A percentile compares a stretch with the other conserved stretches of the same genome.
Evolutionary conservation across 164 flowering plant species (phyloP).

Genomic region (Chloranthus sessilifolius): DNA sequence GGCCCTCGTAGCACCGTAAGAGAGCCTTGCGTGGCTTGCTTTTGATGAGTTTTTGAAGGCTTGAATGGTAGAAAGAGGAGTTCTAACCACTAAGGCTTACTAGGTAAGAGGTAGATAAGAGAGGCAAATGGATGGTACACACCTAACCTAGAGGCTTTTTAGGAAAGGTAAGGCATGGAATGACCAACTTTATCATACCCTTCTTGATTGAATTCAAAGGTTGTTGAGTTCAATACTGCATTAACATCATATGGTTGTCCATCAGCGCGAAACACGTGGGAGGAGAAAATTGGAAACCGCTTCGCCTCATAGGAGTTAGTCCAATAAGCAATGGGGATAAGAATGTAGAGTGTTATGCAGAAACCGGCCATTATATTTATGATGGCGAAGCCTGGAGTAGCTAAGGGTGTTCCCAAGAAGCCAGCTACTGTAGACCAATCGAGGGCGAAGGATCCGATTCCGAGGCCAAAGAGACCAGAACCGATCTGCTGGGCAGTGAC

Average conservation of each 20-base stretch:
- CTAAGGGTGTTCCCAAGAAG: conserved; percentile 52
- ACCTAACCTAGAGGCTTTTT: no score
- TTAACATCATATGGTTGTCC: conserved; percentile 39
- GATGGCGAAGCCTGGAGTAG: conserved; percentile 51
- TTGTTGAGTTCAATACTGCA: conserved; percentile 19
- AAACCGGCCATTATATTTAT: conserved; percentile 40
- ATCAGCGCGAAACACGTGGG: conserved; percentile 32
- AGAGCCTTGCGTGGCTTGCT: no score
- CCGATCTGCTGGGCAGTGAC: conserved; percentile 53
- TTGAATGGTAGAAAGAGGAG: no score
- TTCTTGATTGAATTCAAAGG: conserved; percentile 22
- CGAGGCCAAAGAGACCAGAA: conserved; percentile 46
- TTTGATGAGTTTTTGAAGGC: no score
- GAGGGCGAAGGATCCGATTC: conserved; percentile 49
- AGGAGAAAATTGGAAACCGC: conserved; percentile 45
- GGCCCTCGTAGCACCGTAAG: no score
- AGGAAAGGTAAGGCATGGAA: no score
- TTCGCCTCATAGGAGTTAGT: conserved; percentile 38
- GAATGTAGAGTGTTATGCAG: conserved; percentile 27
- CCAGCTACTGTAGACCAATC: conserved; percentile 57
- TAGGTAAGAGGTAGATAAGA: no score
- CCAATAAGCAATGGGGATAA: conserved; percentile 52
- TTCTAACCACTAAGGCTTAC: no score
- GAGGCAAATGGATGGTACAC: no score
- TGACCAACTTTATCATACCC: conserved; percentile 41